A percentile compares a stretch with the other conserved stretches of the same genome.
Evolutionary conservation across 106 monocot genomes (phyloP).

Genomic region (Hemerocallis citrina): DNA sequence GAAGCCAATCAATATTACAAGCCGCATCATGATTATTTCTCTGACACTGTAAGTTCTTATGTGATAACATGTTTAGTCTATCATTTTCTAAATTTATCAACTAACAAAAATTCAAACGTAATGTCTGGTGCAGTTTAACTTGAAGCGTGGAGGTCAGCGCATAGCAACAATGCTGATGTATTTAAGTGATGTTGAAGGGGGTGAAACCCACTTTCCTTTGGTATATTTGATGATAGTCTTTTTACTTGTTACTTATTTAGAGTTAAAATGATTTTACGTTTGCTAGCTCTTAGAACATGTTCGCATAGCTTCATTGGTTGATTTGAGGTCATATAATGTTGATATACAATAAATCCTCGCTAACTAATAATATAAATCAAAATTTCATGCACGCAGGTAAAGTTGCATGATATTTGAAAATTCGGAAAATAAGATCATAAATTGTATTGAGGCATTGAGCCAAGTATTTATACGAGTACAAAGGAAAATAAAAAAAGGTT

Average conservation of each 20-base stretch:
- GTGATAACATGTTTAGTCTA: slow-evolving; percentile 1
- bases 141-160: slow-evolving; percentile 60
- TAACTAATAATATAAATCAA: too few species aligned
- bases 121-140: slow-evolving; percentile 47
- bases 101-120: too few species aligned
- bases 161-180: slow-evolving; percentile 80
- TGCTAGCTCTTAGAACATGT: not conserved
- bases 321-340: too few species aligned
- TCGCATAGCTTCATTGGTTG: not conserved
- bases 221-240: slow-evolving; percentile 20
- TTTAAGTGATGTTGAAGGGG: slow-evolving; percentile 68
- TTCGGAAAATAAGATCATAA: too few species aligned
- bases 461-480: too few species aligned
- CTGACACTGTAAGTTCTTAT: slow-evolving; percentile 56
- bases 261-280: not conserved
- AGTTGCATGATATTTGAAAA: too few species aligned
- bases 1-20: slow-evolving; percentile 47
- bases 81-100: too few species aligned
- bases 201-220: slow-evolving; percentile 69
- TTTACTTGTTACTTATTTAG: slow-evolving; percentile 2
- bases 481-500: too few species aligned
- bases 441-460: too few species aligned
- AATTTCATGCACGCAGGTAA: too few species aligned
- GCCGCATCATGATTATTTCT: slow-evolving; percentile 82
- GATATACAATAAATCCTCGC: too few species aligned